A percentile compares a stretch with the other conserved stretches of the same genome.
These are phyloP conservation scores for Penicillium paxilli DNA, from an alignment of 495 filamentous ascomycete species.

Conservation along the genomic window DNA sequence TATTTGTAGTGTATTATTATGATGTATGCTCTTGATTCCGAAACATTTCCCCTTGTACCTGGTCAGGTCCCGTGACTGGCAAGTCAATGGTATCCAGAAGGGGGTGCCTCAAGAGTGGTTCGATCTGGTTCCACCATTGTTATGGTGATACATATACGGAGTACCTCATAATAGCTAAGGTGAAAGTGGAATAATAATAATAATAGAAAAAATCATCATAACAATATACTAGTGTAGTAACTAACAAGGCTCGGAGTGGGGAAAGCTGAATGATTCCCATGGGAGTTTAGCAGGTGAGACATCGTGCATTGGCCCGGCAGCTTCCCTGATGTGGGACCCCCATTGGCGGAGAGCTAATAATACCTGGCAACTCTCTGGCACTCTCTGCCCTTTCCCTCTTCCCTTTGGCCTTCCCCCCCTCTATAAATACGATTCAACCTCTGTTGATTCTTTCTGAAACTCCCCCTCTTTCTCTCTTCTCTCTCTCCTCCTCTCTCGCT, in stretches of 20 bases:
- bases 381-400: slow-evolving; percentile 23
- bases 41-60: background rate
- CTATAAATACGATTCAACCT: slow-evolving; percentile 29
- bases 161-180: no score
- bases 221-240: no score
- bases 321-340: slow-evolving; percentile 2
- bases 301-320: slow-evolving; percentile 16
- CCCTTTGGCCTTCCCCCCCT: slow-evolving; percentile 9
- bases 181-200: no score
- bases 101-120: background rate
- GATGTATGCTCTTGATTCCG: background rate
- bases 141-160: no score
- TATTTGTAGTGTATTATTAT: no score
- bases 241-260: no score
- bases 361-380: no score
- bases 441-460: background rate
- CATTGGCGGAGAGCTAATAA: slow-evolving; percentile 7
- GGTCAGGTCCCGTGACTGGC: no score
- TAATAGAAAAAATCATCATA: no score
- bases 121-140: background rate
- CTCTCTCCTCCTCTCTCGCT: slow-evolving; percentile 6
- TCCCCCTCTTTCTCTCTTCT: background rate
- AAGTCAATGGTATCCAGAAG: no score
- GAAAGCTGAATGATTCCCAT: background rate
- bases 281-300: slow-evolving; percentile 4